Base-by-base conservation (phyloP, 768 basidiomycete genomes). In the Pisolithus orientalis region DNA sequence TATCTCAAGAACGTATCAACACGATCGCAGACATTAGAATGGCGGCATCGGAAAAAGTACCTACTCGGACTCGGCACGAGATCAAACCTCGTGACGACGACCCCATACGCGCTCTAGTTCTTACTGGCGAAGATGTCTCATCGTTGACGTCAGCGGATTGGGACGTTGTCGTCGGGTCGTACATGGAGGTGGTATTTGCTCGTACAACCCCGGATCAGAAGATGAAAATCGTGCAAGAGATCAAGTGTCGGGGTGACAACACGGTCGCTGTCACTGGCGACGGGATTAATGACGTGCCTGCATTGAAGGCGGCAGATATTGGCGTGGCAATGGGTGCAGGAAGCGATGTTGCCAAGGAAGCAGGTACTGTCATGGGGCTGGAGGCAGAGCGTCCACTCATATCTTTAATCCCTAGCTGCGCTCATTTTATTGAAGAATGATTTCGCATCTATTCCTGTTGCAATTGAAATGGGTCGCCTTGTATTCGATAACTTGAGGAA, bases 121-220 rank as follows among this genome's bases (percentile, higher is more conserved):
- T 78, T 16, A 75, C 77, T 6, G 77, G 76, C 13, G 74, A 71
- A 39, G 75, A 77, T 48, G 59, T 77, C 32, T 54, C 69, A 28
- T 59, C 67, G 6, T 64, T 77, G 16, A 62, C 59, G 0, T 52
- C 65, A 7, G 37, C 49, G 3, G 73, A 77, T 42, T 78, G 75
- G 75, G 65, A 77, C 45, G 57, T 62, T 16, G 49, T 75, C 6
- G 53, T 72, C 31, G 70, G 72, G 11, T 49, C 59, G 0, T 75
- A 75, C 52, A 68, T 66, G 14, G 69, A 74, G 47, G 68, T 80
- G 27, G 79, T 77, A 1, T 81, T 82, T 42, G 78, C 79, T 0
- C 68, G 80, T 13, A 81, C 77, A 2, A 77, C 76, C 0, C 80
- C 80, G 3, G 76, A 81, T 55, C 79, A 80, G 62, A 82, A 82